phyloP scores from a whole-genome alignment of 306 rosid genomes.

The Echinosophora koreensis region DNA sequence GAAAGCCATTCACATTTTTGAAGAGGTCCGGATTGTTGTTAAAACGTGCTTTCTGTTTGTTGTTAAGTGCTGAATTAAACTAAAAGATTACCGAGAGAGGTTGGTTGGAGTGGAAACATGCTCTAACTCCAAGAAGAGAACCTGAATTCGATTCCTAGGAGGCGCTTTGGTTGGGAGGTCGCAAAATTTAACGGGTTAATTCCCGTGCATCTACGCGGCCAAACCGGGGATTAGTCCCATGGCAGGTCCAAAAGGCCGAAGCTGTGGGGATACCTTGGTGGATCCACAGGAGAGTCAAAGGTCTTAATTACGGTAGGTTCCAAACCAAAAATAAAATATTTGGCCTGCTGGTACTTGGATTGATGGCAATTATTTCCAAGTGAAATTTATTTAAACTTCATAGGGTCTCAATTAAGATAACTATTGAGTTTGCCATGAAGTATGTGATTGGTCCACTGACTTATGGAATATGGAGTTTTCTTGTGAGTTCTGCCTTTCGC shows the following conservation, averaged over 20 bases:
- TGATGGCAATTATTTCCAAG: background rate
- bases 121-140: too few species aligned
- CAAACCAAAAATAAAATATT: background rate
- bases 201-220: too few species aligned
- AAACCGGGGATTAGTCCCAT: too few species aligned
- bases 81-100: background rate
- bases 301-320: too few species aligned
- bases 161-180: too few species aligned
- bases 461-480: slow-evolving; percentile 5
- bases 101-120: too few species aligned
- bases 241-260: too few species aligned
- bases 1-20: background rate
- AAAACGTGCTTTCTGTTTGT: slow-evolving; percentile 5
- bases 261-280: too few species aligned
- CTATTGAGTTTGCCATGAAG: slow-evolving; percentile 11
- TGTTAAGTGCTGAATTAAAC: background rate
- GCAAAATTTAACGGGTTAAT: too few species aligned
- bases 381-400: background rate
- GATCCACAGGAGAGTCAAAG: too few species aligned
- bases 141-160: too few species aligned
- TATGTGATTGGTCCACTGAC: slow-evolving; percentile 24
- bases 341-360: slow-evolving; percentile 5
- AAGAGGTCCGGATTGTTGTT: background rate
- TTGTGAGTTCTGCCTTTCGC: background rate
- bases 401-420: slow-evolving; percentile 17